Base-by-base conservation (phyloP, 805 yeast species). In the Lachancea cidri region DNA sequence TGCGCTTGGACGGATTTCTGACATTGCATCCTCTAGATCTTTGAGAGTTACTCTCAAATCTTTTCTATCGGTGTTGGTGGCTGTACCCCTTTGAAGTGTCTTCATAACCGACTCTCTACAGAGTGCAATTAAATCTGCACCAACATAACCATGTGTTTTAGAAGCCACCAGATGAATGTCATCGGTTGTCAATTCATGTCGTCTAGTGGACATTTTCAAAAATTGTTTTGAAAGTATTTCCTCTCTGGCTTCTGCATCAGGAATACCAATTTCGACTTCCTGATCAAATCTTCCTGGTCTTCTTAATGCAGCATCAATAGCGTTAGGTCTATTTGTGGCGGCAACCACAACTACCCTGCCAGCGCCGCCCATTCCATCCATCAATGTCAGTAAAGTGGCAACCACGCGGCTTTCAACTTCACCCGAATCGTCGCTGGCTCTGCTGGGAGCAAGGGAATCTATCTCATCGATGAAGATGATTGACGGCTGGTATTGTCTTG, bases 141-240 rank as follows among this genome's bases (percentile, higher is more conserved):
- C 99, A 2, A 93, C 98, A 57, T 86, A 93, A 4, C 98, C 98
- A 63, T 93, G 98, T 0, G 98, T 89, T 55, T 78, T 82, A 4
- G 77, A 62, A 0, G 96, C 86, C 32, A 89, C 65, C 1, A 52
- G 53, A n/a, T 65, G 58, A n/a, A 89, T 73, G 29, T 85, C 82
- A 0, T 69, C 78, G 0, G 59, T 65, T 0, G 70, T 56, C 29
- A 91, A 60, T 0, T 64, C 65, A 52, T 79, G 81, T 15, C 80
- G 76, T 14, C 59, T 57, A 5, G 43, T 17, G 0, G 64, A 55
- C 68, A 70, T 69, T 35, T 67, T 71, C 1, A 57, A 54, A 41
- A 91, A 73, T 49, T 83, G 84, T 49, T 81, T 73, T 15, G 52
- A 49, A 39, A 93, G 68, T 39, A 93, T 91, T 29, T 85, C 89